phyloP scores from a whole-genome alignment of 208 protist genomes.

The Perkinsela sp. region DNA sequence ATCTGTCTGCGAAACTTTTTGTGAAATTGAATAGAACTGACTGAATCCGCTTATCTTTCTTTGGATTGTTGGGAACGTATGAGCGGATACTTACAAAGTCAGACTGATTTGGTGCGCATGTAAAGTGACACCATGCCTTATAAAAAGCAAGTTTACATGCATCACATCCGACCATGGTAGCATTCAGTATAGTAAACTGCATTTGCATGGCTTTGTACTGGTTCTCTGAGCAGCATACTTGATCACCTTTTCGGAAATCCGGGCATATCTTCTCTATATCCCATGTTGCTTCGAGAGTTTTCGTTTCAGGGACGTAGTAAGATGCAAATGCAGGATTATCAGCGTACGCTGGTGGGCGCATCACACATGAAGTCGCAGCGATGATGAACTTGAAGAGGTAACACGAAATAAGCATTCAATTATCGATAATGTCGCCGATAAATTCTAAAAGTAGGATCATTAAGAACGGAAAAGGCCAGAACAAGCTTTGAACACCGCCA shows the following conservation, averaged over 20 bases:
- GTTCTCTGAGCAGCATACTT: not conserved
- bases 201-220: not conserved
- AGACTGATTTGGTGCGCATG: not conserved
- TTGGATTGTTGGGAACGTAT: not conserved
- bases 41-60: not conserved
- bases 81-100: not conserved
- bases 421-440: not conserved
- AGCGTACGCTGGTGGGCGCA: not conserved
- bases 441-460: not conserved
- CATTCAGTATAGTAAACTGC: constrained; percentile 1
- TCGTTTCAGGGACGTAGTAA: not conserved
- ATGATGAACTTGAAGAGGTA: not conserved
- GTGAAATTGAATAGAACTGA: not conserved
- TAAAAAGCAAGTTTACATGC: constrained; percentile 1
- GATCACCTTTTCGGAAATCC: constrained; percentile 1
- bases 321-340: not conserved
- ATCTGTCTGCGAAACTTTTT: not conserved
- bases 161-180: not conserved
- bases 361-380: not conserved
- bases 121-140: constrained; percentile 1
- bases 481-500: not conserved
- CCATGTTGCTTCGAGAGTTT: not conserved
- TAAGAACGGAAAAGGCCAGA: not conserved
- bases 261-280: not conserved
- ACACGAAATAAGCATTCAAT: not conserved